Base-by-base conservation (phyloP, 306 rosid genomes). In the Prunus mume region DNA sequence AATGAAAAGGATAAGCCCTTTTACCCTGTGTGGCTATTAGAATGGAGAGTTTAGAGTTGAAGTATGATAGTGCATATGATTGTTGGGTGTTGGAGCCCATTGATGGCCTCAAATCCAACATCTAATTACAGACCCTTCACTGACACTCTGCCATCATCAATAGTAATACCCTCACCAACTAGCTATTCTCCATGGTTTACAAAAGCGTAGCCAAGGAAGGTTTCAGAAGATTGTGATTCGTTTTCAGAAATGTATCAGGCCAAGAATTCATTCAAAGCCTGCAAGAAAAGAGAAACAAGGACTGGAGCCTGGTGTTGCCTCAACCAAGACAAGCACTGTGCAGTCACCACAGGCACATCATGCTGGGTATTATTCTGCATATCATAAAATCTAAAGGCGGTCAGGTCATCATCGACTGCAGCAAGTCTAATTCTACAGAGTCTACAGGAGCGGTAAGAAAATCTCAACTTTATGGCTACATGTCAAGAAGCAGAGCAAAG, bases 41-140 rank as follows among this genome's bases (percentile, higher is more conserved):
- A 56, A 79, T 79, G 83, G 61, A 24, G 10, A 52, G 24, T 66
- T 28, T 67, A 24, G 34, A 28, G 69, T 34, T 51, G 67, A 65
- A 27, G 69, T 78, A 24, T 18, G 77, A 78, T 50, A 41, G 18
- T 9, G 17, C 17, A 15, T 1, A 27, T 25, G 77, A 78, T 34
- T 32, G 82, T 56, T 71, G 82, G 82, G 60, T 78, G 52, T 51
- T 63, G 49, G 82, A 78, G 52, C 77, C 77, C 28, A 52, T 5
- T 20, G 64, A 32, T 15, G 22, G 38, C 51, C 25, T 32, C 65
- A 30, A 8, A 15, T 25, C 9, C 47, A 51, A 52, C 27, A 25
- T 25, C 27, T 25, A 25, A 25, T 25, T 1, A 25, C 27, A 25
- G 9, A 28, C 9, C 45, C 61, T 27, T 2, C 11, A 46, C 52